A percentile compares a stretch with the other conserved stretches of the same genome.
Evolutionary conservation across 2,329 filamentous ascomycete genomes (phyloP).

Genomic region (Diplocarpon rosae): DNA sequence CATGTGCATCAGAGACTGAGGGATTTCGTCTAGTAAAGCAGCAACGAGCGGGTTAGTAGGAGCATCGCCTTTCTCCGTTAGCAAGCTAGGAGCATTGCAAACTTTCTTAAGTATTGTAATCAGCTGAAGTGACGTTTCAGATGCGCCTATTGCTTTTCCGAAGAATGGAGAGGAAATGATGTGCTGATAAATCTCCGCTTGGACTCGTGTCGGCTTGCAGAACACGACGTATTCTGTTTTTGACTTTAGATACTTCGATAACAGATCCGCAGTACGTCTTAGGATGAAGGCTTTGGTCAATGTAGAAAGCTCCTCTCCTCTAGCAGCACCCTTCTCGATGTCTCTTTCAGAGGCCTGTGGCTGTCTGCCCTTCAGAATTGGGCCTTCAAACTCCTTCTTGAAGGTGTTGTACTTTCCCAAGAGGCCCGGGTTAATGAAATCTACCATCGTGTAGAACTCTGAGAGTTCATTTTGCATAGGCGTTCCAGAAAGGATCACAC

Average conservation of each 20-base stretch:
- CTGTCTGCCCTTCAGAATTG: conserved; percentile 56
- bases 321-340: conserved; percentile 58
- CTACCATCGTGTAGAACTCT: conserved; percentile 86
- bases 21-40: conserved; percentile 40
- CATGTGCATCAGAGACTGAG: conserved; percentile 39
- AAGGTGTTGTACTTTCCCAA: conserved; percentile 91
- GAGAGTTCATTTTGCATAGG: conserved; percentile 92
- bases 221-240: conserved; percentile 95
- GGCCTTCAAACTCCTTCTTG: conserved; percentile 91
- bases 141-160: conserved; percentile 47
- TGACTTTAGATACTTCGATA: conserved; percentile 77
- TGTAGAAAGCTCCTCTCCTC: conserved; percentile 81
- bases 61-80: conserved; percentile 36
- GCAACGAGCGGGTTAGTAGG: conserved; percentile 27
- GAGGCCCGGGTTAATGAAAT: conserved; percentile 86
- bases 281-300: conserved; percentile 84
- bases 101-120: conserved; percentile 66
- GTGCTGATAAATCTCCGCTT: conserved; percentile 73
- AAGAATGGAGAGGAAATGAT: conserved; percentile 57
- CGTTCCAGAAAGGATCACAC: conserved; percentile 50
- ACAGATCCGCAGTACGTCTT: conserved; percentile 80
- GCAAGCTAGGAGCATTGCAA: conserved; percentile 58
- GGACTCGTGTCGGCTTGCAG: conserved; percentile 79
- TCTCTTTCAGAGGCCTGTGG: conserved; percentile 48
- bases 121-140: conserved; percentile 53